Conservation (phyloP, 495 filamentous ascomycete species). For the Penicillium psychrofluorescens region DNA sequence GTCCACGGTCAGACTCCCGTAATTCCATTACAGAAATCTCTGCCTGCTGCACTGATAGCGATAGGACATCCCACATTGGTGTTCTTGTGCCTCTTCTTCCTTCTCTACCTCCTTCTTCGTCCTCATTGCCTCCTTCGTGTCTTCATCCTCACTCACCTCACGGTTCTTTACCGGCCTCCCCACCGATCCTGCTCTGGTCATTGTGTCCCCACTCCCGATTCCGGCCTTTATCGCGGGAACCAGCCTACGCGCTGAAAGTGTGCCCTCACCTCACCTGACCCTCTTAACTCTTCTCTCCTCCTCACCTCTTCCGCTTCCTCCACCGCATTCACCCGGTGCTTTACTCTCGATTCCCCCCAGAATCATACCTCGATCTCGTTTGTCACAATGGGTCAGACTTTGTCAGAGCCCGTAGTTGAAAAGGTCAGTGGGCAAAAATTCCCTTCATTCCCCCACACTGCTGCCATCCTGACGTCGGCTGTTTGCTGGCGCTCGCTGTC, state of each 20-base stretch:
- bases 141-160: neutral
- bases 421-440: slow-evolving; percentile 62
- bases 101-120: slow-evolving; percentile 1
- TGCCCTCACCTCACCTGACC: slow-evolving; percentile 23
- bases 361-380: slow-evolving; percentile 19
- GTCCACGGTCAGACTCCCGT: too few species aligned
- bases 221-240: slow-evolving; percentile 17
- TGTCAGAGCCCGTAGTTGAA: slow-evolving; percentile 96
- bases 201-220: slow-evolving; percentile 13
- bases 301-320: slow-evolving; percentile 8
- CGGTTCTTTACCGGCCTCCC: too few species aligned
- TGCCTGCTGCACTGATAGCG: too few species aligned
- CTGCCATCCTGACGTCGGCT: slow-evolving; percentile 15
- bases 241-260: slow-evolving; percentile 21
- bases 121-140: neutral
- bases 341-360: slow-evolving; percentile 5
- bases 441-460: slow-evolving; percentile 24
- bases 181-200: slow-evolving; percentile 9
- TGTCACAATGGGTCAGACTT: slow-evolving; percentile 87
- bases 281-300: slow-evolving; percentile 6
- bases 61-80: too few species aligned
- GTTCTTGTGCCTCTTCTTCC: neutral
- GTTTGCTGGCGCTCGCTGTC: slow-evolving; percentile 3
- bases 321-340: slow-evolving; percentile 15
- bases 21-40: too few species aligned